Percentiles rank a stretch among this genome's conserved stretches.
These are phyloP conservation scores for Aspergillus homomorphus DNA, from an alignment of 495 filamentous ascomycete species.

Conservation along the genomic window DNA sequence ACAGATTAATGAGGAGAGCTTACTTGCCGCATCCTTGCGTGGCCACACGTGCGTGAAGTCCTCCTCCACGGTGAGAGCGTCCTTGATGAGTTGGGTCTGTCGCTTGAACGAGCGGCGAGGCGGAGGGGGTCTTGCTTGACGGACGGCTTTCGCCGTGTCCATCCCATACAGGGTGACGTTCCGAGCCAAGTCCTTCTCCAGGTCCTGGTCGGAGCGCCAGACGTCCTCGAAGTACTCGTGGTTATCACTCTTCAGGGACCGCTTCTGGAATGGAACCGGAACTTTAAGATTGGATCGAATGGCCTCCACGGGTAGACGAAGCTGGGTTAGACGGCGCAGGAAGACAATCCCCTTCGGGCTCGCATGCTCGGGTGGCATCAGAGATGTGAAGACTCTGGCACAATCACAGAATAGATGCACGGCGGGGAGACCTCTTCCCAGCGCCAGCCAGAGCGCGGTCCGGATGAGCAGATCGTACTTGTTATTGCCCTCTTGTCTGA, in stretches of 20 bases:
- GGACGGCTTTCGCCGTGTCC: conserved; percentile 3
- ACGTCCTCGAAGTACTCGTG: conserved; percentile 22
- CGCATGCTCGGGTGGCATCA: not conserved
- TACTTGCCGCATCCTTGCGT: not conserved
- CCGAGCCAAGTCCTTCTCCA: conserved; percentile 10
- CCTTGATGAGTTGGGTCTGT: conserved; percentile 6
- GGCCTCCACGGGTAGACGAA: conserved; percentile 12
- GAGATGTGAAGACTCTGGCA: conserved; percentile 17
- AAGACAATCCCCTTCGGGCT: conserved; percentile 11
- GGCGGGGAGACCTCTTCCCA: conserved; percentile 26
- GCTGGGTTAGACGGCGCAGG: conserved; percentile 18
- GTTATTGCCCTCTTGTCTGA: not conserved
- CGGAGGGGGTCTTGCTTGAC: conserved; percentile 5
- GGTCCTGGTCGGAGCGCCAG: conserved; percentile 13
- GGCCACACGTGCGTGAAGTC: not conserved
- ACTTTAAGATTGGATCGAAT: conserved; percentile 6
- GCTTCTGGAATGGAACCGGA: conserved; percentile 8
- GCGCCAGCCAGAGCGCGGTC: conserved; percentile 24
- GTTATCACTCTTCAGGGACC: conserved; percentile 5
- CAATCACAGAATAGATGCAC: conserved; percentile 31
- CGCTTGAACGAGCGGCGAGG: conserved; percentile 8
- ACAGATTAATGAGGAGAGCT: not conserved
- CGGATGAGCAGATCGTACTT: conserved; percentile 20
- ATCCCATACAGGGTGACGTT: conserved; percentile 7
- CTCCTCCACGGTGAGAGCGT: not conserved